Evolutionary conservation across 495 filamentous ascomycete genomes (phyloP).

Genomic region (Aspergillus hancockii): DNA sequence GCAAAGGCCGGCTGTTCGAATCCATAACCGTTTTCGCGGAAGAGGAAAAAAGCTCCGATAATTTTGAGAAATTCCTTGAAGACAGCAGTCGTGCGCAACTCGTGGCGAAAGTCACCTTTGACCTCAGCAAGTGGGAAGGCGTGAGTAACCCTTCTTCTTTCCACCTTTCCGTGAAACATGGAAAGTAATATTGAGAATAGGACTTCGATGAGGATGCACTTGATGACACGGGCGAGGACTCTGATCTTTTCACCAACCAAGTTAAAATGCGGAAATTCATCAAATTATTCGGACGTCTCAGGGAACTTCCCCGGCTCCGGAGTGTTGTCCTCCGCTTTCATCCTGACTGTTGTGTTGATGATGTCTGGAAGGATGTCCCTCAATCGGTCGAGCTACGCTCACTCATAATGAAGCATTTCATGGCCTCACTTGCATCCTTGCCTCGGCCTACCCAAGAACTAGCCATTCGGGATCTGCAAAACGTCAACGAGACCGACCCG

Average conservation of each 20-base stretch:
- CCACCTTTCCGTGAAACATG: neutral
- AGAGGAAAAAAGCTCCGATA: neutral
- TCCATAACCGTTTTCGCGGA: neutral
- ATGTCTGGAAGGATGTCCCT: constrained; percentile 1
- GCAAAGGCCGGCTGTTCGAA: neutral
- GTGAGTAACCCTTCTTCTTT: neutral
- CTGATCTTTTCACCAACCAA: neutral
- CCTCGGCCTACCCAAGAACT: constrained; percentile 18
- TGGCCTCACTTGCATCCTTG: constrained; percentile 12
- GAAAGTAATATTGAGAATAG: neutral
- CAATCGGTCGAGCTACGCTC: constrained; percentile 17
- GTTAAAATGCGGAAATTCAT: constrained; percentile 1
- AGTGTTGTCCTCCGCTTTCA: constrained; percentile 24
- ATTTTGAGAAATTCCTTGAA: neutral
- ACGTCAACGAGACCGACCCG: constrained; percentile 12
- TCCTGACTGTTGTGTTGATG: constrained; percentile 9
- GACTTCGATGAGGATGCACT: neutral
- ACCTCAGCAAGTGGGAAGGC: neutral
- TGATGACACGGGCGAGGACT: too few relatives aligned
- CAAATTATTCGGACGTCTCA: constrained; percentile 8
- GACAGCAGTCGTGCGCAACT: neutral
- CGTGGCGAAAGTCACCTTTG: neutral
- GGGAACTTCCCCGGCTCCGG: constrained; percentile 18
- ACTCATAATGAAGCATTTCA: constrained; percentile 13
- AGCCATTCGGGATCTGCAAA: constrained; percentile 23